These are phyloP conservation scores for Geotrichum candidum DNA, from an alignment of 1,139 yeast genomes.

Conservation along the genomic window DNA sequence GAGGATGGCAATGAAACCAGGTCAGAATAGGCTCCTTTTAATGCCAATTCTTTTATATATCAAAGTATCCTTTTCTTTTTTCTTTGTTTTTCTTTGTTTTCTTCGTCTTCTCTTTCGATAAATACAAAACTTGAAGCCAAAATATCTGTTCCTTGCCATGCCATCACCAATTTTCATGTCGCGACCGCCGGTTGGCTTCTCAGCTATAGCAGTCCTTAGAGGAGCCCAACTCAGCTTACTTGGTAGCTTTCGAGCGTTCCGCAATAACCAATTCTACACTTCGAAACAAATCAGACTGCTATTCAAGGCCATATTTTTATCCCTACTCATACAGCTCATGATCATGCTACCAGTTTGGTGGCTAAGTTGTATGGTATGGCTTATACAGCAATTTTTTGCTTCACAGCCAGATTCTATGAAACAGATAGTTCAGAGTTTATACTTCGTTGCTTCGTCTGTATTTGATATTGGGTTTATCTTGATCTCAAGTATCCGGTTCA, in stretches of 20 bases:
- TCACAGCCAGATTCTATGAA: neutral
- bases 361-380: neutral
- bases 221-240: conserved; percentile 50
- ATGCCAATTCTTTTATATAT: no score
- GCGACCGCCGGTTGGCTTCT: conserved; percentile 46
- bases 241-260: conserved; percentile 46
- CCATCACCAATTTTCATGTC: conserved; percentile 47
- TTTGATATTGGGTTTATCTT: neutral
- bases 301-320: neutral
- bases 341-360: neutral
- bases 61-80: neutral
- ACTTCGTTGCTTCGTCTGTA: neutral
- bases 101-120: neutral
- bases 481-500: neutral
- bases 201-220: conserved; percentile 44
- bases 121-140: neutral
- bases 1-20: neutral
- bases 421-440: neutral
- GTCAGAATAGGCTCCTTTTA: neutral
- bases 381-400: neutral
- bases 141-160: conserved; percentile 32
- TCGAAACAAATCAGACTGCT: neutral
- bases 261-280: conserved; percentile 17
- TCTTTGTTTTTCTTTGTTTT: no score
- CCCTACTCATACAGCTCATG: neutral